These are phyloP conservation scores for Tylopilus sp. DNA, from an alignment of 1,284 basidiomycete species.

Conservation along the genomic window DNA sequence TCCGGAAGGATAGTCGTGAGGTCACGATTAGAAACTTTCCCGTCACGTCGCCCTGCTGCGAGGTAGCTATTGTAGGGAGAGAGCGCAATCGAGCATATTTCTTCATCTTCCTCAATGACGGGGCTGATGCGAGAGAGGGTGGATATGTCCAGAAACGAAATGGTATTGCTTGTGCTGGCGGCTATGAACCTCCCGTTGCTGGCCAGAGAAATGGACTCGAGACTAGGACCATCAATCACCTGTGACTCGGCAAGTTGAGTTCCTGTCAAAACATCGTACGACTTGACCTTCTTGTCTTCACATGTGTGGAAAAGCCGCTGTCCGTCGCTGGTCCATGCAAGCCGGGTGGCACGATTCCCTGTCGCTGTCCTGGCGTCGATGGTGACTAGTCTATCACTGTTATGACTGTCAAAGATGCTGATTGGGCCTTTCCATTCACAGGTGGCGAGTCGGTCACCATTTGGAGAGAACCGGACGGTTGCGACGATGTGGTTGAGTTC, in stretches of 20 bases:
- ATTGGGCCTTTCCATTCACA: not conserved
- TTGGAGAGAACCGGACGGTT: not conserved
- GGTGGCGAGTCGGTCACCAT: too few relatives aligned
- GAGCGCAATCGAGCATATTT: constrained; percentile 15
- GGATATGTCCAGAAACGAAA: constrained; percentile 24
- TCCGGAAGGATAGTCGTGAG: constrained; percentile 27
- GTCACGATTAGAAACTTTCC: constrained; percentile 13
- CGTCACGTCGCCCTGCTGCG: constrained; percentile 10
- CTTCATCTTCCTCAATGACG: constrained; percentile 1
- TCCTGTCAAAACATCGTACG: not conserved
- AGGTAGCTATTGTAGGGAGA: constrained; percentile 15
- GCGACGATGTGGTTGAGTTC: not conserved
- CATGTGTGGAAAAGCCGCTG: not conserved
- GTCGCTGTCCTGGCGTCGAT: not conserved
- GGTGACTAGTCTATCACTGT: not conserved
- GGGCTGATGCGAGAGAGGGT: constrained; percentile 4
- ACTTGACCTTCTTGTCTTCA: not conserved
- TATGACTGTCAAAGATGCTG: not conserved
- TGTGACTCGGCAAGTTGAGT: not conserved
- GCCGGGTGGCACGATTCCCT: not conserved
- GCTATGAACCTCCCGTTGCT: constrained; percentile 1
- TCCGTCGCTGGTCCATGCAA: not conserved
- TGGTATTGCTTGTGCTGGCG: not conserved
- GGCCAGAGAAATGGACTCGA: not conserved
- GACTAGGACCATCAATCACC: not conserved